Evolutionary conservation across 306 rosid species (phyloP).

Genomic region (Cicer judaicum): DNA sequence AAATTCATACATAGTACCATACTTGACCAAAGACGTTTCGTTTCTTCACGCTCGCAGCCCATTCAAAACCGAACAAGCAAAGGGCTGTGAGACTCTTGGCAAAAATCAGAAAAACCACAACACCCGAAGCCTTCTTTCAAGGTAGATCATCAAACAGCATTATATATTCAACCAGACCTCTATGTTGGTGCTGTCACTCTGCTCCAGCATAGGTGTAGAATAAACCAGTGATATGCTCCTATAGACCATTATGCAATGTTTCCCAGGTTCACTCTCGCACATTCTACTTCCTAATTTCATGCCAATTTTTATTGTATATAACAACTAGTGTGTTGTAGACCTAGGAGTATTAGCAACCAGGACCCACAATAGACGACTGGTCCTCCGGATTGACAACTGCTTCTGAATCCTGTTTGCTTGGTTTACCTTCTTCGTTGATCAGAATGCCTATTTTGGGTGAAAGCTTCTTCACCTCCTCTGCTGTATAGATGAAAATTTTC

Average conservation of each 20-base stretch:
- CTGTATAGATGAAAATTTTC: slow-evolving; percentile 91
- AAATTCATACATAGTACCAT: slow-evolving; percentile 42
- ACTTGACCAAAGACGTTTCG: slow-evolving; percentile 41
- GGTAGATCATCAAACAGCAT: slow-evolving; percentile 45
- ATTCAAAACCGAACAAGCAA: slow-evolving; percentile 55
- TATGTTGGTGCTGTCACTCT: slow-evolving; percentile 19
- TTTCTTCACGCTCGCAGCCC: slow-evolving; percentile 50
- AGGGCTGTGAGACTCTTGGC: slow-evolving; percentile 47
- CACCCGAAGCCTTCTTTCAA: slow-evolving; percentile 48
- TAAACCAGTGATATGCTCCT: slow-evolving; percentile 34
- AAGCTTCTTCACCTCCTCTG: slow-evolving; percentile 88
- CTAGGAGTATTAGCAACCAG: slow-evolving; percentile 59
- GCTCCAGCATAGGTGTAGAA: slow-evolving; percentile 41
- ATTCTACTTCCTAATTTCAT: slow-evolving; percentile 45
- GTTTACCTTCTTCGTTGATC: slow-evolving; percentile 59
- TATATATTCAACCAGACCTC: slow-evolving; percentile 40
- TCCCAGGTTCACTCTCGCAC: slow-evolving; percentile 43
- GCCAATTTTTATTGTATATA: slow-evolving; percentile 46
- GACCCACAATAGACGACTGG: slow-evolving; percentile 72
- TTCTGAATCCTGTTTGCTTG: slow-evolving; percentile 68
- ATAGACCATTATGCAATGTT: slow-evolving; percentile 37
- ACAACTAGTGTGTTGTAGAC: slow-evolving; percentile 33
- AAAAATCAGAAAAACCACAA: slow-evolving; percentile 51
- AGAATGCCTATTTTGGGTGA: slow-evolving; percentile 80
- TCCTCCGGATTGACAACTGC: slow-evolving; percentile 73